phyloP scores from a whole-genome alignment of 2,329 filamentous ascomycete genomes.

The Amesomyces nigricolor region DNA sequence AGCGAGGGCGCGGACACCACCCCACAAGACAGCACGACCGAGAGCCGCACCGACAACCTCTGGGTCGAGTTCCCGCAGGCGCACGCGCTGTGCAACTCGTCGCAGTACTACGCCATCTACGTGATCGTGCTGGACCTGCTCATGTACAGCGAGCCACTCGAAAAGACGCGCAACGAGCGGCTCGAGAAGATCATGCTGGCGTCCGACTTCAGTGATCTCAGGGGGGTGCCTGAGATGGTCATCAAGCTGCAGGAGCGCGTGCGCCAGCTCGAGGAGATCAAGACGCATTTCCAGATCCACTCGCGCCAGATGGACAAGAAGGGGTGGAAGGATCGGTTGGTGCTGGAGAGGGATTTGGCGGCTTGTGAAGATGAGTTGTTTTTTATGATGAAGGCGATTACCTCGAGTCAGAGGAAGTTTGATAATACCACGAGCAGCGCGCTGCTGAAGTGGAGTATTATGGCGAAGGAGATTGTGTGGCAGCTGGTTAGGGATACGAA shows the following conservation, averaged over 20 bases:
- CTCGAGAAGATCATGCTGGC: constrained; percentile 98
- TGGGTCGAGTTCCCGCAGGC: constrained; percentile 96
- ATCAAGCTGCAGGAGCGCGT: constrained; percentile 87
- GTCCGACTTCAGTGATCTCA: constrained; percentile 95
- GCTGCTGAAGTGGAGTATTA: constrained; percentile 84
- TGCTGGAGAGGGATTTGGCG: constrained; percentile 83
- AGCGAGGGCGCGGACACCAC: constrained; percentile 47
- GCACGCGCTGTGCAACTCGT: constrained; percentile 91
- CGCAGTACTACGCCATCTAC: constrained; percentile 96
- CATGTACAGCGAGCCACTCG: constrained; percentile 90
- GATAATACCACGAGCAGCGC: constrained; percentile 70
- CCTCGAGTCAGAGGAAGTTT: constrained; percentile 83
- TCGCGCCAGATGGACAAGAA: constrained; percentile 78
- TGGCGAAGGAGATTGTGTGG: constrained; percentile 95
- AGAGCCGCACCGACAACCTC: constrained; percentile 88
- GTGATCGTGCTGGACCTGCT: constrained; percentile 95
- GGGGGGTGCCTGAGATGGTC: constrained; percentile 90
- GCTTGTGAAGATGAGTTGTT: constrained; percentile 95
- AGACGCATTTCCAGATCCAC: constrained; percentile 90
- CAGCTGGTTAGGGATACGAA: constrained; percentile 84
- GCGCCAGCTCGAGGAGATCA: constrained; percentile 90
- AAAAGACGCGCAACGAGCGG: constrained; percentile 93
- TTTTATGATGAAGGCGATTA: constrained; percentile 99
- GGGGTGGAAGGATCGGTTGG: constrained; percentile 84
- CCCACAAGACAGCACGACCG: constrained; percentile 49